Base-by-base conservation (phyloP, 73 alveolate species). In the Chromera velia region DNA sequence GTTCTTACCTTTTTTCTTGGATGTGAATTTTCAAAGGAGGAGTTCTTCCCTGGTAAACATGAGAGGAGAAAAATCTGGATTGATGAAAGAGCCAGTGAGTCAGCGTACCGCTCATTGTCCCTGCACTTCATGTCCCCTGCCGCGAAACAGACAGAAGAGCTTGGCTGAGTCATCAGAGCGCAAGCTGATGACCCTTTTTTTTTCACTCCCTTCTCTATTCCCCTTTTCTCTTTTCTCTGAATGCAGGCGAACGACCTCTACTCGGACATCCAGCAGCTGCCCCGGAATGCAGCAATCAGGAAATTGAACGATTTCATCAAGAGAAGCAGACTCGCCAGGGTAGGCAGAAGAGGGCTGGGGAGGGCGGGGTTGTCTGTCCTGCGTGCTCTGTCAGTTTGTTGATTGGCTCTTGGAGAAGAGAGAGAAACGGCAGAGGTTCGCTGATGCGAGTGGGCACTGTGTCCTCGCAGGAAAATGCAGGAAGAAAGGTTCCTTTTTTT, bases 261-360 rank as follows among this genome's bases (percentile, higher is more conserved):
- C 77, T 67, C 84, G 13, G 84, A 75, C 63, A 22, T 77, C 29
- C 68, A 75, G 1, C 84, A 66, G 72, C 40, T 77, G 84, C 84
- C 84, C 19, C 77, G 84, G 17, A 70, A 75, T 24, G 84, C 84
- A 0, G 84, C 84, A 19, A 67, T 75, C 29, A 68, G 84, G 31
- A 77, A 77, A 64, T 45, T 77, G 64, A 77, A 77, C 64, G 84
- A 77, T 33, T 33, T 77, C 62, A 77, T 77, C 84, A 77, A 77
- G 45, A 28, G 84, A 28, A 77, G 77, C 64, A 34, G 84, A 30
- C 77, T 77, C 32, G 84, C 77, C 13, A 45, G 77, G 72, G 76
- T 28, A 0, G 24, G 0, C 32, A 30, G 49, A 45, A 31, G 10
- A n/a, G 34, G n/a, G 29, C 10, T 13, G 70, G n/a, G 6, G 24